Percentiles rank a stretch among this genome's conserved stretches.
These are phyloP conservation scores for Arabidopsis lyrata DNA, from an alignment of 441 rosid species.

Conservation along the genomic window DNA sequence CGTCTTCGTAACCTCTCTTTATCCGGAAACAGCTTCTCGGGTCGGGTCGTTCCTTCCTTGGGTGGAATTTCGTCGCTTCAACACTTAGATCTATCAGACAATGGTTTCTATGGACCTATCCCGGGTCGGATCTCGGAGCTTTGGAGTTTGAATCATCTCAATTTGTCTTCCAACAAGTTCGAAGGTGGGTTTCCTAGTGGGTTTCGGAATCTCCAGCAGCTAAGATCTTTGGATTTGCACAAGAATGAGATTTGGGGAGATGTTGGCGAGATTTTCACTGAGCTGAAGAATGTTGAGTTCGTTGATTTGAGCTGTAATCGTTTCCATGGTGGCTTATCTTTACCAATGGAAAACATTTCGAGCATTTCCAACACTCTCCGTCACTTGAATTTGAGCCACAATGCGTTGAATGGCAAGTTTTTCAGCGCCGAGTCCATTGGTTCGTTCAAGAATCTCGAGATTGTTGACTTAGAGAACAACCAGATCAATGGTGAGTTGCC, in stretches of 20 bases:
- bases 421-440: slow-evolving; percentile 56
- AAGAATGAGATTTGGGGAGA: slow-evolving; percentile 66
- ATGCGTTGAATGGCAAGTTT: slow-evolving; percentile 65
- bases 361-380: slow-evolving; percentile 75
- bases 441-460: slow-evolving; percentile 71
- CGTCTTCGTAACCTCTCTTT: slow-evolving; percentile 72
- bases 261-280: slow-evolving; percentile 58
- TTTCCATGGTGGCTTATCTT: slow-evolving; percentile 64
- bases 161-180: slow-evolving; percentile 74
- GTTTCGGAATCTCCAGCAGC: slow-evolving; percentile 74
- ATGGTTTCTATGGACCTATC: slow-evolving; percentile 82
- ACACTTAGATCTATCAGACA: slow-evolving; percentile 85
- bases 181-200: slow-evolving; percentile 71
- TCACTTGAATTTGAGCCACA: slow-evolving; percentile 71
- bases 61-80: slow-evolving; percentile 75
- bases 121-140: slow-evolving; percentile 84
- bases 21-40: slow-evolving; percentile 81
- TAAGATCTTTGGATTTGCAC: slow-evolving; percentile 77
- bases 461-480: slow-evolving; percentile 68
- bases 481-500: slow-evolving; percentile 73
- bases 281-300: slow-evolving; percentile 72
- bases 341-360: slow-evolving; percentile 61
- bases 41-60: slow-evolving; percentile 81
- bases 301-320: slow-evolving; percentile 83
- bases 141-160: slow-evolving; percentile 71